Evolutionary conservation across 148 eudicot genomes (phyloP).

Genomic region (Rhododendron vialii): DNA sequence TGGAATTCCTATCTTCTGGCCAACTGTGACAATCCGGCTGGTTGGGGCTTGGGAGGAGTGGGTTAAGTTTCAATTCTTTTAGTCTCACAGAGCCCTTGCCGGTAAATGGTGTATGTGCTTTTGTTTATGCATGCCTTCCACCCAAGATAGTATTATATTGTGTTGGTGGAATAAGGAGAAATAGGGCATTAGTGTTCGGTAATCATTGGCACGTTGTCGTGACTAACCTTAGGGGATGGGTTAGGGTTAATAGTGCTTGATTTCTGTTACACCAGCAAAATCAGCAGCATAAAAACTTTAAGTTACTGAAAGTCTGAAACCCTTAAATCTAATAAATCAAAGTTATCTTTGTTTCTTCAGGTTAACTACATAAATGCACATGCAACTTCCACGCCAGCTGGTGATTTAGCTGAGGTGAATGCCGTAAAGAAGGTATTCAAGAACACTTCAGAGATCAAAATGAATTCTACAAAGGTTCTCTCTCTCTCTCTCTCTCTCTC

Average conservation of each 20-base stretch:
- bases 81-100: too few species aligned
- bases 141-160: too few species aligned
- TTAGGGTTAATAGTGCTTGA: constrained; percentile 1
- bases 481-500: constrained; percentile 6
- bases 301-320: background rate
- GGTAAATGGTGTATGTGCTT: too few species aligned
- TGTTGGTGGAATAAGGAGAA: background rate
- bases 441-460: constrained; percentile 80
- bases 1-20: too few species aligned
- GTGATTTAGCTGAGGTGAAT: constrained; percentile 95
- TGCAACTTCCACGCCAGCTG: constrained; percentile 92
- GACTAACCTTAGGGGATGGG: background rate
- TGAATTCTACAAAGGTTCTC: constrained; percentile 79
- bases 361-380: constrained; percentile 97
- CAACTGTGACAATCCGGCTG: too few species aligned
- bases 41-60: too few species aligned
- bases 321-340: background rate
- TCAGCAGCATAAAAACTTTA: background rate
- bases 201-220: background rate
- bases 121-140: too few species aligned
- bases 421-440: constrained; percentile 94
- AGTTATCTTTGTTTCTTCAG: constrained; percentile 28
- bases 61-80: too few species aligned
- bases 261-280: background rate
- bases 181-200: background rate